phyloP scores from a whole-genome alignment of 164 flowering plant species.

The Tetracentron sinense region DNA sequence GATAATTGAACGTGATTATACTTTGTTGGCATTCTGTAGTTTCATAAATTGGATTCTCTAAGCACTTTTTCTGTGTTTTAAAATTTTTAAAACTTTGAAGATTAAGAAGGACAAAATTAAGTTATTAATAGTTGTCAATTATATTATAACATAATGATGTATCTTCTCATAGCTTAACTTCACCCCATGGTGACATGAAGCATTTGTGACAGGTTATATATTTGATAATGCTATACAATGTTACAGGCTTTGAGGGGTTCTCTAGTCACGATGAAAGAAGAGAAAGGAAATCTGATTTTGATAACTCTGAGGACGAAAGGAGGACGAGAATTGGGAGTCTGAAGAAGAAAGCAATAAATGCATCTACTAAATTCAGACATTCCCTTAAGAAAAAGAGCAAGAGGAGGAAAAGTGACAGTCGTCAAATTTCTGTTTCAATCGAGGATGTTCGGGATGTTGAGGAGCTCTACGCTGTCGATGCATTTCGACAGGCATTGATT shows the following conservation, averaged over 20 bases:
- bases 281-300: slow-evolving; percentile 86
- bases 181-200: not conserved
- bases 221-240: not conserved
- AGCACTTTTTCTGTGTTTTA: too few relatives aligned
- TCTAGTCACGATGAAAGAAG: slow-evolving; percentile 60
- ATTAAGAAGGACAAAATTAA: too few relatives aligned
- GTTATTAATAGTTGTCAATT: not conserved
- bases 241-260: slow-evolving; percentile 53
- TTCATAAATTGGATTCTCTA: too few relatives aligned
- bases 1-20: not conserved
- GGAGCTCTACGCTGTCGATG: slow-evolving; percentile 81
- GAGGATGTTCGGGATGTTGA: slow-evolving; percentile 86
- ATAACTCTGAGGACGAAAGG: slow-evolving; percentile 89
- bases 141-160: not conserved
- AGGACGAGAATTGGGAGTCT: slow-evolving; percentile 69
- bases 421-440: slow-evolving; percentile 73
- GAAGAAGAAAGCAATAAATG: slow-evolving; percentile 82
- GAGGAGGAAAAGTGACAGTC: slow-evolving; percentile 61
- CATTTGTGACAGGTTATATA: not conserved
- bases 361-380: slow-evolving; percentile 75
- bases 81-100: too few relatives aligned
- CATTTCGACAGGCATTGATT: slow-evolving; percentile 70
- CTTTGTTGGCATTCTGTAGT: not conserved
- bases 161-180: not conserved
- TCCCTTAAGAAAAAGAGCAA: slow-evolving; percentile 74